Evolutionary conservation across 805 yeast species (phyloP).

Genomic region (Saccharomyces kudriavzevii): DNA sequence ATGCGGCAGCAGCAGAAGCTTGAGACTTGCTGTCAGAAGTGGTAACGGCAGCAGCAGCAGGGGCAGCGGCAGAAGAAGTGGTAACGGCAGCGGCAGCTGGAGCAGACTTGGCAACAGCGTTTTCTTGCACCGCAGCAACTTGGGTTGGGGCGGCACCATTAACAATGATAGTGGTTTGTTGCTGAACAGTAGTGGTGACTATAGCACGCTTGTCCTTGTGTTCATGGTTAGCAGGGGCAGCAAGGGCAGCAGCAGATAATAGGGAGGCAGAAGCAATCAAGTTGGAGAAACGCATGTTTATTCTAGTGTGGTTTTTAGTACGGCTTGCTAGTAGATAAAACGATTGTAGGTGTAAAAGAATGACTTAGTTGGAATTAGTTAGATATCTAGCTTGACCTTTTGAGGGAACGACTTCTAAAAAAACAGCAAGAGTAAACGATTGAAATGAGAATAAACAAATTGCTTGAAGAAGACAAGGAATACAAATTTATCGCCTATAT

Average conservation of each 20-base stretch:
- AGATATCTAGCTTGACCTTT: background rate
- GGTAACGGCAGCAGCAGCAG: constrained; percentile 13
- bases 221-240: constrained; percentile 62
- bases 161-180: constrained; percentile 1
- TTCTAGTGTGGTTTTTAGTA: background rate
- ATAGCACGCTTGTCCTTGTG: constrained; percentile 41
- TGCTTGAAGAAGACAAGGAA: background rate
- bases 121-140: constrained; percentile 15
- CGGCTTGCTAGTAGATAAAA: background rate
- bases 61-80: constrained; percentile 24
- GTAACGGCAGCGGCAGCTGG: constrained; percentile 23
- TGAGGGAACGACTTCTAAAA: background rate
- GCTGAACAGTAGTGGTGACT: constrained; percentile 33
- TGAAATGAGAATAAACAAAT: background rate
- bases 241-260: constrained; percentile 36
- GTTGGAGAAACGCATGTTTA: constrained; percentile 44
- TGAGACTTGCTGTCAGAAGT: constrained; percentile 12
- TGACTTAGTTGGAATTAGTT: constrained; percentile 5
- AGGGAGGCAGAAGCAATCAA: constrained; percentile 40
- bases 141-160: constrained; percentile 6
- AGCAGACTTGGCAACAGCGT: constrained; percentile 23
- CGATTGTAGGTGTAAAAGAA: constrained; percentile 4
- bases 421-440: background rate
- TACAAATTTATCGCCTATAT: background rate
- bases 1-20: constrained; percentile 17